Conservation (phyloP, 1,139 yeast species). For the Taphrina populina region DNA sequence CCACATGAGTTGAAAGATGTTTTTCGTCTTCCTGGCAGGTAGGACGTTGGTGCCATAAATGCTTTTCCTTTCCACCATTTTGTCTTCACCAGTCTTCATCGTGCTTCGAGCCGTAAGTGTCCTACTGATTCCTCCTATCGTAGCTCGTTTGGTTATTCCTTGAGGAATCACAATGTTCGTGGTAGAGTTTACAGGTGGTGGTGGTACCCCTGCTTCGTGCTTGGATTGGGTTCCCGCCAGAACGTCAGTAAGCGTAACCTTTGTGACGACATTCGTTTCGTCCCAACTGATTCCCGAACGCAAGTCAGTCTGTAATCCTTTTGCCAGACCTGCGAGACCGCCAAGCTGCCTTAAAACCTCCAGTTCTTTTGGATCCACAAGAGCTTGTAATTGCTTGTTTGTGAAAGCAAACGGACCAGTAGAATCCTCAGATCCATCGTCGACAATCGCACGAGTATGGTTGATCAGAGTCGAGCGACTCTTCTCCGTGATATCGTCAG, state of each 20-base stretch:
- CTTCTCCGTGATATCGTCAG: slow-evolving; percentile 1
- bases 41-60: slow-evolving; percentile 67
- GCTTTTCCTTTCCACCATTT: slow-evolving; percentile 45
- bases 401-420: slow-evolving; percentile 41
- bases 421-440: slow-evolving; percentile 22
- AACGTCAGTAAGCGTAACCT: slow-evolving; percentile 34
- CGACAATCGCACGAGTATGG: slow-evolving; percentile 4
- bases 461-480: background rate
- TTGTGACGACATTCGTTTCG: slow-evolving; percentile 39
- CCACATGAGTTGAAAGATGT: slow-evolving; percentile 66
- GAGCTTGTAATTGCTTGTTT: slow-evolving; percentile 45
- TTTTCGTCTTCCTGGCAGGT: slow-evolving; percentile 67
- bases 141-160: slow-evolving; percentile 33
- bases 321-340: slow-evolving; percentile 44
- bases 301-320: slow-evolving; percentile 43
- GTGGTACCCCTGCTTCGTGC: background rate
- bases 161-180: too few relatives aligned
- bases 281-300: slow-evolving; percentile 43
- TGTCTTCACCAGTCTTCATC: slow-evolving; percentile 29
- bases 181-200: slow-evolving; percentile 11
- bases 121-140: slow-evolving; percentile 13
- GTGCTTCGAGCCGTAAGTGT: slow-evolving; percentile 24
- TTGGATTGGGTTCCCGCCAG: background rate
- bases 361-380: slow-evolving; percentile 49
- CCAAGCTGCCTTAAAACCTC: slow-evolving; percentile 45